A percentile compares a stretch with the other conserved stretches of the same genome.
These are phyloP conservation scores for Terfezia claveryi DNA, from an alignment of 495 filamentous ascomycete genomes.

Conservation along the genomic window DNA sequence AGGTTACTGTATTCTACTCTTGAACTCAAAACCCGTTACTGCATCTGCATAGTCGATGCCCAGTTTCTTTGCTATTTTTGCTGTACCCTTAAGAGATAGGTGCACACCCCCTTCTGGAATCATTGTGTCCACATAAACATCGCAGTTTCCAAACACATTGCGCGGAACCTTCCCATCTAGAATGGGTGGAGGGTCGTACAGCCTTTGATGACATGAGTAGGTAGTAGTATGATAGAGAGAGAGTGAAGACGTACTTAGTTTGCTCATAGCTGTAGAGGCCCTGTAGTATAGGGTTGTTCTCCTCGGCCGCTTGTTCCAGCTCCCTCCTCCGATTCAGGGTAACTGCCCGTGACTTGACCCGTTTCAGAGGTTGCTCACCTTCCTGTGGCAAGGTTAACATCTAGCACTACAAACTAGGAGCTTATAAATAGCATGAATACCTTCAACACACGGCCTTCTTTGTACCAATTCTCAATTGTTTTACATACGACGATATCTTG, in stretches of 20 bases:
- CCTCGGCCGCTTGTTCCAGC: slow-evolving; percentile 58
- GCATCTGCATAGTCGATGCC: slow-evolving; percentile 83
- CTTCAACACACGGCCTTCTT: slow-evolving; percentile 64
- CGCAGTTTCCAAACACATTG: slow-evolving; percentile 92
- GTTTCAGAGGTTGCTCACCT: slow-evolving; percentile 58
- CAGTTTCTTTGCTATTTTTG: slow-evolving; percentile 59
- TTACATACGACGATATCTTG: slow-evolving; percentile 66
- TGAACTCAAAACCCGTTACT: slow-evolving; percentile 87
- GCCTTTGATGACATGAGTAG: neutral
- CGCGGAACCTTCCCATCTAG: slow-evolving; percentile 70
- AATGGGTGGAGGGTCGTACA: slow-evolving; percentile 54
- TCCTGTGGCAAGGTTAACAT: neutral
- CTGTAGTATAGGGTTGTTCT: slow-evolving; percentile 3
- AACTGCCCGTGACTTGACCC: slow-evolving; percentile 65
- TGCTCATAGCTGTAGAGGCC: neutral
- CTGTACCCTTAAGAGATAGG: slow-evolving; percentile 53
- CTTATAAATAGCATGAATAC: neutral
- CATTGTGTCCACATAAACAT: slow-evolving; percentile 87
- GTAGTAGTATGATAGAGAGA: neutral
- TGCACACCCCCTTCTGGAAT: slow-evolving; percentile 68
- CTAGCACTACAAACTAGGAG: neutral
- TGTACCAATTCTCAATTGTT: slow-evolving; percentile 87
- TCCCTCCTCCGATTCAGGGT: slow-evolving; percentile 52
- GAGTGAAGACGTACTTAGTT: slow-evolving; percentile 19
- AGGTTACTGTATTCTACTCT: slow-evolving; percentile 3